Base-by-base conservation (phyloP, 2,329 filamentous ascomycete genomes). In the Verticillium alfalfae region DNA sequence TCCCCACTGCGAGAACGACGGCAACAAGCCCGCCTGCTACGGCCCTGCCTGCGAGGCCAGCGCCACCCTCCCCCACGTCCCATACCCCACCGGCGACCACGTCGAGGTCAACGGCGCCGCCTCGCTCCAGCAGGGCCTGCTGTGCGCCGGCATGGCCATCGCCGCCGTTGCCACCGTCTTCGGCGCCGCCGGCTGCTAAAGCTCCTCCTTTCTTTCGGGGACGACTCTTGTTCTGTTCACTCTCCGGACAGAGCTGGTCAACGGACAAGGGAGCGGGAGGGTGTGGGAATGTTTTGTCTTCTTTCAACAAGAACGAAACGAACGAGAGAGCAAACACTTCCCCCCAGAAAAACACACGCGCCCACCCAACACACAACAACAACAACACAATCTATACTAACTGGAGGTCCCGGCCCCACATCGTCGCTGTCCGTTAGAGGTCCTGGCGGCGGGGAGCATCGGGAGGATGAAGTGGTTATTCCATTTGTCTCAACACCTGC, bases 91-190 rank as follows among this genome's bases (percentile, higher is more conserved):
- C 36, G 52, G 38, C 38, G 39, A 57, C 2, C 54, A 60, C 62
- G 63, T 64, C 59, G 57, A 60, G 39, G 60, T 61, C 57, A 57
- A 56, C n/a, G 59, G 62, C 31, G 59, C 62, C 45, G 57, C 54
- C 45, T 60, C 52, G 16, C 54, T 56, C 15, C 54, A 36, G 57
- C 57, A 60, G 52, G 52, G 57, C 15, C 36, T 16, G 31, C 59
- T 49, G 34, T 59, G 56, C 13, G 54, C 54, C 22, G 57, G 41
- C 12, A 5, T 63, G 18, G 59, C 63, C 15, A 18, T 65, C 56
- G 56, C 56, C 13, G 36, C 38, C 26, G 36, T 57, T 15, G 63
- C 57, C 15, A 59, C 56, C 34, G 55, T 61, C 60, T 37, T 57
- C 26, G 63, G 61, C 59, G 57, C 56, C 31, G 16, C 63, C 7